Conservation (phyloP, 2,329 filamentous ascomycete genomes). For the Tolypocladium guangdongense region DNA sequence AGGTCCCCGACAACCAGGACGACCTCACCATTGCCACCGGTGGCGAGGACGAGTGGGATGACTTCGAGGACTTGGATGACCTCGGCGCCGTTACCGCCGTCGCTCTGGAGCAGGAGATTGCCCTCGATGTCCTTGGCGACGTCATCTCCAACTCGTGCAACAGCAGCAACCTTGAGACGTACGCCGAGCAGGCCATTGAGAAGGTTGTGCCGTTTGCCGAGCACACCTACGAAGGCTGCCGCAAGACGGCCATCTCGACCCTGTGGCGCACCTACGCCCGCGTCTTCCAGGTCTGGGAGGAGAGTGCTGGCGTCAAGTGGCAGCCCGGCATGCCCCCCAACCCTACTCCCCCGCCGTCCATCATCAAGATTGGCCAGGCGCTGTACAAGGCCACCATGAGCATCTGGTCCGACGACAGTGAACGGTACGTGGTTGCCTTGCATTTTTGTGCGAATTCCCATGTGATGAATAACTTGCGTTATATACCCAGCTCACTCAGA, state of each 20-base stretch:
- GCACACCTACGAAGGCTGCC: slow-evolving; percentile 85
- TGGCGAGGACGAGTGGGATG: slow-evolving; percentile 42
- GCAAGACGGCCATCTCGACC: slow-evolving; percentile 83
- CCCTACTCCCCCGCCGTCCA: slow-evolving; percentile 64
- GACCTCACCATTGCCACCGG: slow-evolving; percentile 46
- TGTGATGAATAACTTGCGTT: slow-evolving; percentile 87
- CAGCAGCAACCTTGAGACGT: slow-evolving; percentile 61
- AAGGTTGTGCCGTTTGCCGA: slow-evolving; percentile 71
- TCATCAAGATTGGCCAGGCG: slow-evolving; percentile 76
- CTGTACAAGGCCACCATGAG: slow-evolving; percentile 75
- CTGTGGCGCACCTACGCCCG: slow-evolving; percentile 90
- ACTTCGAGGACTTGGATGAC: slow-evolving; percentile 69
- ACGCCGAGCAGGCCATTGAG: slow-evolving; percentile 81
- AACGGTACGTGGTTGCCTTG: slow-evolving; percentile 61
- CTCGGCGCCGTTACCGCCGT: slow-evolving; percentile 80
- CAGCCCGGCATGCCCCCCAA: slow-evolving; percentile 76
- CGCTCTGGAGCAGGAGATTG: slow-evolving; percentile 94
- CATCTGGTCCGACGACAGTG: slow-evolving; percentile 81
- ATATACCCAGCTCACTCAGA: slow-evolving; percentile 99
- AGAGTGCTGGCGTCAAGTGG: slow-evolving; percentile 68
- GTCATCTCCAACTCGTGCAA: slow-evolving; percentile 78
- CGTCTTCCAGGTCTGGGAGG: slow-evolving; percentile 79
- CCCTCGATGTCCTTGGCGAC: slow-evolving; percentile 88
- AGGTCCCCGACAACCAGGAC: slow-evolving; percentile 40
- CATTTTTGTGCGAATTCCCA: slow-evolving; percentile 4